Conservation (phyloP, 257 asterid species). For the Knoxia roxburghii region DNA sequence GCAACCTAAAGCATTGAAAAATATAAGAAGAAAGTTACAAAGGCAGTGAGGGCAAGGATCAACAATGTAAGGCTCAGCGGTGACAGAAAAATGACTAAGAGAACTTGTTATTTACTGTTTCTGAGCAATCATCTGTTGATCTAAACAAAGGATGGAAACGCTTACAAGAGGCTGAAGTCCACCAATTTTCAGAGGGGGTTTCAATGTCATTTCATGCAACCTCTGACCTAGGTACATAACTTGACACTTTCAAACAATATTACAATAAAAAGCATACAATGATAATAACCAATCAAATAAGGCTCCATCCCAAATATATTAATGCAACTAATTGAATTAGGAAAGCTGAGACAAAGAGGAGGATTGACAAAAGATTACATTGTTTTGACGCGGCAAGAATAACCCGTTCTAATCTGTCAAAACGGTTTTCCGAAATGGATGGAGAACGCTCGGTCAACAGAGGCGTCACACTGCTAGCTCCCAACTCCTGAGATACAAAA, state of each 20-base stretch:
- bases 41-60: conserved; percentile 1
- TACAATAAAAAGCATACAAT: not conserved
- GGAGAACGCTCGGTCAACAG: conserved; percentile 73
- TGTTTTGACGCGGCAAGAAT: conserved; percentile 86
- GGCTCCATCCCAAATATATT: not conserved
- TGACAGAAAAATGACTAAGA: not conserved
- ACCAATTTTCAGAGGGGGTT: conserved; percentile 52
- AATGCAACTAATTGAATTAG: not conserved
- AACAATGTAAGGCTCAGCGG: not conserved
- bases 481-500: conserved; percentile 61
- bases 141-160: conserved; percentile 1
- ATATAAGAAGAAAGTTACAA: not conserved
- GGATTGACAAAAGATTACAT: conserved; percentile 32
- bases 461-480: conserved; percentile 88
- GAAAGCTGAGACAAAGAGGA: conserved; percentile 11
- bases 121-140: not conserved
- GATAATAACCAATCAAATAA: conserved; percentile 9
- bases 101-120: not conserved
- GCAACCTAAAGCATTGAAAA: conserved; percentile 46
- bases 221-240: conserved; percentile 67
- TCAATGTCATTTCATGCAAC: conserved; percentile 77
- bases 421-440: conserved; percentile 67
- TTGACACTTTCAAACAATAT: not conserved
- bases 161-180: conserved; percentile 64
- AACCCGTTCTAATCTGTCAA: conserved; percentile 82